These are phyloP conservation scores for Dactylellina leptospora DNA, from an alignment of 2,329 filamentous ascomycete species.

Conservation along the genomic window DNA sequence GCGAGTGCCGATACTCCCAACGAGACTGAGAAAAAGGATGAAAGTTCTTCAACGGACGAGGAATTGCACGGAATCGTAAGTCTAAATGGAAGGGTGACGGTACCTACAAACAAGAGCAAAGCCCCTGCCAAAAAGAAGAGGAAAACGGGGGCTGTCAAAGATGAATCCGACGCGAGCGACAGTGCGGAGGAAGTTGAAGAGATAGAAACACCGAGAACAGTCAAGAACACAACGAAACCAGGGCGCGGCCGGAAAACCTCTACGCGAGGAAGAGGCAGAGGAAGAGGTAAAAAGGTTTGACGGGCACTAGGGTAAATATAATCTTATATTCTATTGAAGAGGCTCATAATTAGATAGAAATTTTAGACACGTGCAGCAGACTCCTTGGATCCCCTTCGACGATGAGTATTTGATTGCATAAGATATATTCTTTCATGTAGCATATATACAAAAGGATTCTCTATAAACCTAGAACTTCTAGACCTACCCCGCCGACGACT, in stretches of 20 bases:
- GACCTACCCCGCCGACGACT: conserved; percentile 38
- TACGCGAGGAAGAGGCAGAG: conserved; percentile 21
- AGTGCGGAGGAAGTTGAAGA: conserved; percentile 55
- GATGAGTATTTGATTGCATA: too few species aligned
- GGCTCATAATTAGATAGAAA: too few species aligned
- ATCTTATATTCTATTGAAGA: too few species aligned
- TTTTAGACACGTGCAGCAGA: too few species aligned
- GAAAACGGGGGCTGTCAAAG: background rate
- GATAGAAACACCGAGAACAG: conserved; percentile 1
- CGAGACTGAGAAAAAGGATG: conserved; percentile 42
- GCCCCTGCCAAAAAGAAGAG: conserved; percentile 43
- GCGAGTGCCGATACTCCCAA: conserved; percentile 55
- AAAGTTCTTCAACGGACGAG: conserved; percentile 48
- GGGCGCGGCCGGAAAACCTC: conserved; percentile 28
- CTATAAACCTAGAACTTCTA: conserved; percentile 42
- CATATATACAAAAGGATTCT: background rate
- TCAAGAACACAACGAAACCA: conserved; percentile 23
- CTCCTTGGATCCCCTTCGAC: too few species aligned
- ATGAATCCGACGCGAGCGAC: conserved; percentile 21
- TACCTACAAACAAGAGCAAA: conserved; percentile 11
- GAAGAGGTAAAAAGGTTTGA: too few species aligned
- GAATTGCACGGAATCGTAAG: conserved; percentile 43
- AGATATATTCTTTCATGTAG: too few species aligned
- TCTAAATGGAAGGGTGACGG: conserved; percentile 40
- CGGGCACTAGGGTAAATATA: too few species aligned